Conservation (phyloP, 768 basidiomycete species). For the Polyporus arcularius region DNA sequence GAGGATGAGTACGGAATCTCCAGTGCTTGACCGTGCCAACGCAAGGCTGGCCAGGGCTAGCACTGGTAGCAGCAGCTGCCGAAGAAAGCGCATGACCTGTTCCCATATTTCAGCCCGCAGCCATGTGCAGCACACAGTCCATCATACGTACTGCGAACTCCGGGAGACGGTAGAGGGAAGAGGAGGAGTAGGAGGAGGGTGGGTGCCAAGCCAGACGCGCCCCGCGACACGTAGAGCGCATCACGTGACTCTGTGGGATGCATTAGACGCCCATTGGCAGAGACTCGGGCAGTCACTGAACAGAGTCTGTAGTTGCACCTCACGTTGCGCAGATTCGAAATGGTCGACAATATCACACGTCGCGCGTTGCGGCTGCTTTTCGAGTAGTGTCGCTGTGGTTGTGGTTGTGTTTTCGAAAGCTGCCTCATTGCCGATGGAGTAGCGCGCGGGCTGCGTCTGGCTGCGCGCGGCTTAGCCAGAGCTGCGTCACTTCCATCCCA, state of each 20-base stretch:
- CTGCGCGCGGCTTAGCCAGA: not conserved
- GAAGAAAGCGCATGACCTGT: slow-evolving; percentile 19
- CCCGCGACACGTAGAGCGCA: slow-evolving; percentile 18
- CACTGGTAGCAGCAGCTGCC: slow-evolving; percentile 16
- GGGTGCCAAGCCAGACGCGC: slow-evolving; percentile 17
- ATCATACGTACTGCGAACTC: not conserved
- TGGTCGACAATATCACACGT: no score
- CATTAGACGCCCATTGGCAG: not conserved
- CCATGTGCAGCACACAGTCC: not conserved
- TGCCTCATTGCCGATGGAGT: slow-evolving; percentile 3
- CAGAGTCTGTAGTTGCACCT: no score
- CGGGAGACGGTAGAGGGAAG: not conserved
- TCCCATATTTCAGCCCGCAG: not conserved
- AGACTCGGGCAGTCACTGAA: no score
- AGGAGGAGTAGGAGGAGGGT: not conserved
- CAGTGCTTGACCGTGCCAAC: slow-evolving; percentile 60
- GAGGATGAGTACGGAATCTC: slow-evolving; percentile 81
- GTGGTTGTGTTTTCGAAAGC: no score
- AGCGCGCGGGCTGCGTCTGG: slow-evolving; percentile 9
- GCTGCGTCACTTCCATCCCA: not conserved
- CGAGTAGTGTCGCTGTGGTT: no score
- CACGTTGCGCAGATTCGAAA: no score
- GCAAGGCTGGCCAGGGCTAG: slow-evolving; percentile 15
- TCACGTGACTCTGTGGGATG: slow-evolving; percentile 3
- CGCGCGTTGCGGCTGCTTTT: no score